These are phyloP conservation scores for Lasiosphaeriaceae sp. DNA, from an alignment of 495 filamentous ascomycete genomes.

Conservation along the genomic window DNA sequence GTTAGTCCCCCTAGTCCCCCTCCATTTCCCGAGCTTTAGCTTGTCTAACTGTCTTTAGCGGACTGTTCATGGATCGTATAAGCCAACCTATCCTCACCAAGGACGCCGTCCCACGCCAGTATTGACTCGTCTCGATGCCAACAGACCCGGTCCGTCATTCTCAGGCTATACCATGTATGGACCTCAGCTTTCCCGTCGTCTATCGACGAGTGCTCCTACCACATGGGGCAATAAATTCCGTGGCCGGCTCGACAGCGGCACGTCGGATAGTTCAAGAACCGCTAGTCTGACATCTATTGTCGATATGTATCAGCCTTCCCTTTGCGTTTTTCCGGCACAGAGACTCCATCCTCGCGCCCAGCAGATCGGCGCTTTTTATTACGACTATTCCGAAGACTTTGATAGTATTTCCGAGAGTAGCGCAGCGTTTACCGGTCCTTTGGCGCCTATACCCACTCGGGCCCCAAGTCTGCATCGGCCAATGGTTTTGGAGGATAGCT, in stretches of 20 bases:
- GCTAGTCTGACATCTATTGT: constrained; percentile 40
- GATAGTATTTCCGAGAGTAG: constrained; percentile 19
- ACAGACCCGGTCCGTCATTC: constrained; percentile 32
- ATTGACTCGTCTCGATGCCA: constrained; percentile 31
- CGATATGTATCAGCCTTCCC: constrained; percentile 36
- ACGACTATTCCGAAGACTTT: constrained; percentile 53
- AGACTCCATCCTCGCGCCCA: not conserved
- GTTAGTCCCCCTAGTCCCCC: constrained; percentile 23
- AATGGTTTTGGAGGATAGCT: constrained; percentile 25
- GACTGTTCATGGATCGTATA: constrained; percentile 39
- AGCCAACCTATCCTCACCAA: constrained; percentile 34
- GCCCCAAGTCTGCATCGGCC: constrained; percentile 23
- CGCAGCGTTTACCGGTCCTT: constrained; percentile 19
- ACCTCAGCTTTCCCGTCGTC: constrained; percentile 16
- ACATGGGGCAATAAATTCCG: constrained; percentile 2
- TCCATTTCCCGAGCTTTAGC: not conserved
- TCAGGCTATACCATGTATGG: constrained; percentile 26
- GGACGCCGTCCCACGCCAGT: constrained; percentile 29
- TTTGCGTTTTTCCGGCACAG: constrained; percentile 8
- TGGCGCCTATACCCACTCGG: constrained; percentile 35
- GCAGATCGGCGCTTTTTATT: constrained; percentile 31
- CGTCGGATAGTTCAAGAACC: constrained; percentile 22
- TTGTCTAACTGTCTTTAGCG: constrained; percentile 27
- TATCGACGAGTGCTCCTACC: constrained; percentile 2
- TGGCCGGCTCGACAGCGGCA: constrained; percentile 7